phyloP scores from a whole-genome alignment of 306 rosid species.

The Fragaria vesca region DNA sequence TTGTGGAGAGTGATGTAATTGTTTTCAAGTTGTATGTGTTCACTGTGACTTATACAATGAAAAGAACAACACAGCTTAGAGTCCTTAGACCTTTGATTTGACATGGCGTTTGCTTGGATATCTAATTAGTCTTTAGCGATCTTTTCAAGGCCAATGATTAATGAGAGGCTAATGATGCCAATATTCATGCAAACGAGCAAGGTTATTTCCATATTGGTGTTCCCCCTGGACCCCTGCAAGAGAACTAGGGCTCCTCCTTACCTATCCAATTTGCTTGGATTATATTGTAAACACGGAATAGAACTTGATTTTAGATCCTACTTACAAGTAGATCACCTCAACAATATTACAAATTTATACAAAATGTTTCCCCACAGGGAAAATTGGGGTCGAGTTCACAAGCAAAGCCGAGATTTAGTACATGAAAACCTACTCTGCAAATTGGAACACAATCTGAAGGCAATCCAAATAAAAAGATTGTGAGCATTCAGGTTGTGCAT shows the following conservation, averaged over 20 bases:
- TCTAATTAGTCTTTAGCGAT: not conserved
- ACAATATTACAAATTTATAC: not conserved
- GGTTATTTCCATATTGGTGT: too few relatives aligned
- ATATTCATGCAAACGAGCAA: not conserved
- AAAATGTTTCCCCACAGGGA: not conserved
- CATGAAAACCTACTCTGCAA: slow-evolving; percentile 5
- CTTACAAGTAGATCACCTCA: not conserved
- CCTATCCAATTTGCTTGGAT: too few relatives aligned
- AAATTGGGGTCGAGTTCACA: slow-evolving; percentile 8
- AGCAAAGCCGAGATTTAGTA: not conserved
- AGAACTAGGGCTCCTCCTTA: too few relatives aligned
- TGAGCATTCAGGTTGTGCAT: not conserved
- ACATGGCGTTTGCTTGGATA: not conserved
- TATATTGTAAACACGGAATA: too few relatives aligned
- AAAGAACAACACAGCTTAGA: slow-evolving; percentile 3
- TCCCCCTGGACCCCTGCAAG: too few relatives aligned
- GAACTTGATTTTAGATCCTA: not conserved
- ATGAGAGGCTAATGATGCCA: not conserved
- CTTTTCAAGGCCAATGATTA: not conserved
- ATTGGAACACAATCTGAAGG: not conserved
- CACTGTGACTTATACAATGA: not conserved
- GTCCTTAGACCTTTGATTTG: not conserved
- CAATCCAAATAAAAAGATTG: not conserved
- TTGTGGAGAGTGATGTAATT: slow-evolving; percentile 6
- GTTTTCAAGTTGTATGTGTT: slow-evolving; percentile 3